These are phyloP conservation scores for Epichloe amarillans DNA, from an alignment of 2,329 filamentous ascomycete genomes.

Conservation along the genomic window DNA sequence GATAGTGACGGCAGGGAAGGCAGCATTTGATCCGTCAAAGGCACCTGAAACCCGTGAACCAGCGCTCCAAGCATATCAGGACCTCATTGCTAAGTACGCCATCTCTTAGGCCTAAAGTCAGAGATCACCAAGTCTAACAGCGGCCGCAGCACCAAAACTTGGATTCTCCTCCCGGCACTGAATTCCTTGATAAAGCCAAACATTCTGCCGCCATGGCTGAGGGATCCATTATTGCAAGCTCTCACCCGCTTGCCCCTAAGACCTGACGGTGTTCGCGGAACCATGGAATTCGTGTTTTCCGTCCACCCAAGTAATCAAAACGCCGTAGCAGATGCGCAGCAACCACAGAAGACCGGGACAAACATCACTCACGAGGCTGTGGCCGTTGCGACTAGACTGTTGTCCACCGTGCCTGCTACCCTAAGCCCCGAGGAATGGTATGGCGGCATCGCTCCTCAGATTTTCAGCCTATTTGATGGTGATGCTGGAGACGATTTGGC, in stretches of 20 bases:
- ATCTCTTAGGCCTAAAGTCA: slow-evolving; percentile 4
- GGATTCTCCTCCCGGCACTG: slow-evolving; percentile 45
- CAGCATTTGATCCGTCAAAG: slow-evolving; percentile 33
- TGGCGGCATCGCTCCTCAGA: slow-evolving; percentile 43
- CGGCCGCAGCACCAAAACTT: slow-evolving; percentile 22
- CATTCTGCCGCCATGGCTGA: slow-evolving; percentile 46
- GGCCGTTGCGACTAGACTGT: slow-evolving; percentile 45
- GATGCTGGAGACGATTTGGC: slow-evolving; percentile 20
- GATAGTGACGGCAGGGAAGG: slow-evolving; percentile 28
- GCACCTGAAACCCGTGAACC: slow-evolving; percentile 20
- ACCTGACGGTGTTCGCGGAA: slow-evolving; percentile 49
- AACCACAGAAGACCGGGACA: slow-evolving; percentile 42
- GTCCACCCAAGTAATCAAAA: slow-evolving; percentile 45
- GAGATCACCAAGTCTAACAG: not conserved
- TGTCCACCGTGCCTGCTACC: slow-evolving; percentile 44
- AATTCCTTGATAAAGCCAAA: slow-evolving; percentile 51
- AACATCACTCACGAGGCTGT: slow-evolving; percentile 57
- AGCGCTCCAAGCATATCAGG: slow-evolving; percentile 27
- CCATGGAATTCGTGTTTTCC: slow-evolving; percentile 57
- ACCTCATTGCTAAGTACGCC: slow-evolving; percentile 34
- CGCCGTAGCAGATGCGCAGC: slow-evolving; percentile 24
- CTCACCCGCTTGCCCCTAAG: slow-evolving; percentile 50
- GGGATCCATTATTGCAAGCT: slow-evolving; percentile 38
- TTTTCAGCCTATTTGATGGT: slow-evolving; percentile 49
- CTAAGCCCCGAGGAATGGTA: slow-evolving; percentile 48